Percentiles rank a stretch among this genome's conserved stretches.
phyloP scores from a whole-genome alignment of 257 asterid species.

The Solanum infundibuliforme region DNA sequence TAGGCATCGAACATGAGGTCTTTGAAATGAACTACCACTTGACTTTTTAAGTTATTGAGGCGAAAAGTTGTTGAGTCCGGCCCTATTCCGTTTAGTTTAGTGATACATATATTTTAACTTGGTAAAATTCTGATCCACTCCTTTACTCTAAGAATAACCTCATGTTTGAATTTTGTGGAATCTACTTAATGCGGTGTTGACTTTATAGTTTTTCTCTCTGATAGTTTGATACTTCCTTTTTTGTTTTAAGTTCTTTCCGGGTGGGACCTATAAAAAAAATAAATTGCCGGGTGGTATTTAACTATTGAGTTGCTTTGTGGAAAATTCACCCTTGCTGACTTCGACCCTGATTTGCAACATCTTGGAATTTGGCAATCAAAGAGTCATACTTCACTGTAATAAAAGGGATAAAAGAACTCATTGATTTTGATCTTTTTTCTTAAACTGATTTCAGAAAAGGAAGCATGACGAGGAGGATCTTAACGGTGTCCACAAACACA shows the following conservation, averaged over 20 bases:
- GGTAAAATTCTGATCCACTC: neutral
- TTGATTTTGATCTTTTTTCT: neutral
- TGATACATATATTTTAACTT: neutral
- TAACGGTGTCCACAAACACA: conserved; percentile 43
- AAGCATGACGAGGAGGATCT: conserved; percentile 57
- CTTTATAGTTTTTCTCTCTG: neutral
- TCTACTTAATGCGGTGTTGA: neutral
- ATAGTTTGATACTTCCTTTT: neutral
- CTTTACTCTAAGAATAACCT: neutral
- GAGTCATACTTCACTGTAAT: neutral
- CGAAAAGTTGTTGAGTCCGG: neutral
- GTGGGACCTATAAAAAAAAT: neutral
- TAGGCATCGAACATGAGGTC: neutral
- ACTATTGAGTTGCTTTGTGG: neutral
- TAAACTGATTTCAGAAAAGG: conserved; percentile 39
- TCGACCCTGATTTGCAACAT: neutral
- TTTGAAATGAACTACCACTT: neutral
- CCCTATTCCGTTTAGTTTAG: neutral
- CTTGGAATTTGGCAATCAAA: neutral
- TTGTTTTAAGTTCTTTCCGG: neutral
- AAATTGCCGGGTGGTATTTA: neutral
- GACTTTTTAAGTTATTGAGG: neutral
- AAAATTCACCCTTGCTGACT: neutral
- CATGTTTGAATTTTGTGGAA: neutral
- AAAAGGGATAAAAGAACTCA: neutral